phyloP scores from a whole-genome alignment of 1,139 yeast genomes.

The Hemisphaericaspora xylanilytica region DNA sequence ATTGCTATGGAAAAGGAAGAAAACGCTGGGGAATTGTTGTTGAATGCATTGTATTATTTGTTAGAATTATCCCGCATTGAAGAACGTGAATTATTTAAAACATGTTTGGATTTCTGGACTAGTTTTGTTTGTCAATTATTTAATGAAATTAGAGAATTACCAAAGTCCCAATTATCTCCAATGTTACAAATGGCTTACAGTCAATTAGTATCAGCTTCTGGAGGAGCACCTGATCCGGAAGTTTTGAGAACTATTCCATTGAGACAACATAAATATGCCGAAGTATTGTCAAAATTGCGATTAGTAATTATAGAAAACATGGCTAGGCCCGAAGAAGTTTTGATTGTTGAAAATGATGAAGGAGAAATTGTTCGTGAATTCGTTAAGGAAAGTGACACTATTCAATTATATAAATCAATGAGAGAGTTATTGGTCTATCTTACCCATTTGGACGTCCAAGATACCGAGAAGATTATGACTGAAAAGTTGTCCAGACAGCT shows the following conservation, averaged over 20 bases:
- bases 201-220: conserved; percentile 48
- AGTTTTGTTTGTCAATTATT: conserved; percentile 76
- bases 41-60: conserved; percentile 75
- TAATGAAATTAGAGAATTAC: conserved; percentile 80
- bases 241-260: conserved; percentile 71
- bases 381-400: conserved; percentile 95
- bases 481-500: conserved; percentile 88
- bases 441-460: conserved; percentile 92
- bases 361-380: conserved; percentile 98
- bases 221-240: conserved; percentile 88
- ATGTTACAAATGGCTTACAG: conserved; percentile 66
- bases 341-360: conserved; percentile 96
- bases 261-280: conserved; percentile 79
- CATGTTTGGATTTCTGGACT: conserved; percentile 93
- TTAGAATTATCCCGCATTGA: conserved; percentile 86
- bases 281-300: conserved; percentile 76
- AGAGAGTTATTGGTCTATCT: conserved; percentile 92
- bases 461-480: conserved; percentile 91
- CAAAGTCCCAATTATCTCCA: conserved; percentile 69
- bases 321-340: conserved; percentile 98
- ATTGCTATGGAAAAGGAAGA: conserved; percentile 66
- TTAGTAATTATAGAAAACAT: conserved; percentile 91
- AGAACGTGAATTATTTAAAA: conserved; percentile 93
- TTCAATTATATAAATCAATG: conserved; percentile 91
- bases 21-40: conserved; percentile 55